Evolutionary conservation across 2,329 filamentous ascomycete species (phyloP).

Genomic region (Apiospora pterosperma): DNA sequence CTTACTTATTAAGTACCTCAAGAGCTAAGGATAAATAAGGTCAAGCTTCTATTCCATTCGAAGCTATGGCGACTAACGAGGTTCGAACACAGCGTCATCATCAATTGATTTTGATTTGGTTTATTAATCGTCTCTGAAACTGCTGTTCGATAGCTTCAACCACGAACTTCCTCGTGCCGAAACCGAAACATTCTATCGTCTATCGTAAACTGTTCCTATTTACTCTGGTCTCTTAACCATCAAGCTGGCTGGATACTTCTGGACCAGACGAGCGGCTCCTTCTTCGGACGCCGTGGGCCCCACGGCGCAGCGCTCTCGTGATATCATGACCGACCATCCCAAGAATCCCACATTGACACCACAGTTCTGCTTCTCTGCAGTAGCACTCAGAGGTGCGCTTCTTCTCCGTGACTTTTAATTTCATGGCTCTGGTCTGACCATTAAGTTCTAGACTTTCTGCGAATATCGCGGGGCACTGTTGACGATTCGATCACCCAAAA

Average conservation of each 20-base stretch:
- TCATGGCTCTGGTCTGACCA: constrained; percentile 10
- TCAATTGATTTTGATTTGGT: background rate
- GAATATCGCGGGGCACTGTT: constrained; percentile 76
- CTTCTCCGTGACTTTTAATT: constrained; percentile 1
- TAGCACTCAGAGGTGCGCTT: constrained; percentile 61
- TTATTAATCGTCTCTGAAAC: background rate
- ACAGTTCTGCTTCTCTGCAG: constrained; percentile 75
- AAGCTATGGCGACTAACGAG: background rate
- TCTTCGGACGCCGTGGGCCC: constrained; percentile 31
- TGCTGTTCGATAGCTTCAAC: background rate
- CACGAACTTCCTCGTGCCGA: background rate
- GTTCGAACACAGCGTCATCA: background rate
- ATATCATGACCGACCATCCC: constrained; percentile 46
- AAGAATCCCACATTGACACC: constrained; percentile 57
- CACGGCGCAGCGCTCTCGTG: constrained; percentile 19
- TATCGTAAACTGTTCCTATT: background rate
- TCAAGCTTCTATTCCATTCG: background rate
- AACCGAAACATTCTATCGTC: constrained; percentile 6
- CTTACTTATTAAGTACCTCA: no score
- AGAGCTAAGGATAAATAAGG: background rate
- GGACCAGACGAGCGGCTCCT: constrained; percentile 39
- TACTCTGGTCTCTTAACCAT: constrained; percentile 8
- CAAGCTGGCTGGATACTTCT: constrained; percentile 49
- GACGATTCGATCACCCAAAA: constrained; percentile 94
- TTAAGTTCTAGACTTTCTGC: constrained; percentile 72